Evolutionary conservation across 805 yeast species (phyloP).

Genomic region (Saccharomycopsis capsularis): DNA sequence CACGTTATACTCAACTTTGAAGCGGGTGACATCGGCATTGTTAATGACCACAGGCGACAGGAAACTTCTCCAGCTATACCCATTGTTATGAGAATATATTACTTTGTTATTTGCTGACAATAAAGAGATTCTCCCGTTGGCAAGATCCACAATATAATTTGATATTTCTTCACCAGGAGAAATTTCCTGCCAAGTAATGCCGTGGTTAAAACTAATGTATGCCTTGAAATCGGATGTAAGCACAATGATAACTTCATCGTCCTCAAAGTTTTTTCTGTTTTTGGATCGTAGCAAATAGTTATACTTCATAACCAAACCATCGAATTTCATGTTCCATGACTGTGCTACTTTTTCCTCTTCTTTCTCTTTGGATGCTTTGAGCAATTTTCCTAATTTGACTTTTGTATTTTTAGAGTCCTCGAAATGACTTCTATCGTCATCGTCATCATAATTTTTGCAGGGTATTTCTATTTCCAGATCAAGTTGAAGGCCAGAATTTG

Average conservation of each 20-base stretch:
- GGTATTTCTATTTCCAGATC: conserved; percentile 12
- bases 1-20: conserved; percentile 2
- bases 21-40: too few relatives aligned
- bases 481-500: conserved; percentile 3
- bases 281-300: not conserved
- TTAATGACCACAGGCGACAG: not conserved
- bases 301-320: not conserved
- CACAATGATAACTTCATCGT: conserved; percentile 6
- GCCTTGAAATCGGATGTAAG: not conserved
- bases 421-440: conserved; percentile 9
- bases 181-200: conserved; percentile 4
- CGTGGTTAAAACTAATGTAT: conserved; percentile 8
- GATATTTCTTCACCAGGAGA: not conserved
- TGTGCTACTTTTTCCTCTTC: not conserved
- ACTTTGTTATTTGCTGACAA: conserved; percentile 25
- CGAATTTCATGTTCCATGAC: not conserved
- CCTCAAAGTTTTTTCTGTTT: not conserved
- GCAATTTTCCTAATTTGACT: conserved; percentile 5
- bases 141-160: conserved; percentile 1
- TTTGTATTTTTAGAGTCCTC: conserved; percentile 17
- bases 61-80: conserved; percentile 39
- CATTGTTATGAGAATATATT: conserved; percentile 66
- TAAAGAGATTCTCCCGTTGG: not conserved
- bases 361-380: not conserved
- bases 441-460: conserved; percentile 8